Percentiles rank a stretch among this genome's conserved stretches.
phyloP scores from a whole-genome alignment of 2,329 filamentous ascomycete genomes.

The Verticillium isaacii region DNA sequence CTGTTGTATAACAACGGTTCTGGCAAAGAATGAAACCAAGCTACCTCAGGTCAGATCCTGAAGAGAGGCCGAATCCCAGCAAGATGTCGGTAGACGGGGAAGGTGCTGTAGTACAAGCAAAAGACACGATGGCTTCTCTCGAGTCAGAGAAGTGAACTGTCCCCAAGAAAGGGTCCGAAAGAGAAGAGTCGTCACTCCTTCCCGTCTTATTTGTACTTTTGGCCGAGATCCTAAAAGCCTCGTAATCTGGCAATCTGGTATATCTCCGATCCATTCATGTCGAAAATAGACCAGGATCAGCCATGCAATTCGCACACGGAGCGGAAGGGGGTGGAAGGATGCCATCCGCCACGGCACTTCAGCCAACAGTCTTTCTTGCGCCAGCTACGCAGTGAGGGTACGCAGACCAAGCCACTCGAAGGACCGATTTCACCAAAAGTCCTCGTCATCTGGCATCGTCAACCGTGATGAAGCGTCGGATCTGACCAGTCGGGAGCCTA shows the following conservation, averaged over 20 bases:
- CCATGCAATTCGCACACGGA: neutral
- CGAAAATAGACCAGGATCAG: neutral
- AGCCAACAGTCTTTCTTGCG: neutral
- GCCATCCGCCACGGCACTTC: neutral
- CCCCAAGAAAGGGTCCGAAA: neutral
- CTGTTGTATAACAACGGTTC: neutral
- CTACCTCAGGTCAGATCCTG: neutral
- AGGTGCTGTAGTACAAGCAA: neutral
- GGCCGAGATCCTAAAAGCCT: neutral
- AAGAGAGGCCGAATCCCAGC: neutral
- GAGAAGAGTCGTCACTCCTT: neutral
- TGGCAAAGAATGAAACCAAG: neutral
- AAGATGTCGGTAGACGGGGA: neutral
- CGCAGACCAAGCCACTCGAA: neutral
- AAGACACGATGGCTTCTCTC: neutral
- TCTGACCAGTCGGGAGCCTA: slow-evolving; percentile 1
- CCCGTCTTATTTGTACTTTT: neutral
- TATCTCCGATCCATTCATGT: neutral
- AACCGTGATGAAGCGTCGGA: neutral
- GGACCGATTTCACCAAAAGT: neutral
- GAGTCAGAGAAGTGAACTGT: neutral
- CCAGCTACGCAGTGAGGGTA: neutral
- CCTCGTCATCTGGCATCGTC: neutral
- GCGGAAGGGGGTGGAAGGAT: neutral
- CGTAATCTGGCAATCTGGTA: neutral